Conservation (phyloP, 2,329 filamentous ascomycete species). For the Talaromyces sp. region DNA sequence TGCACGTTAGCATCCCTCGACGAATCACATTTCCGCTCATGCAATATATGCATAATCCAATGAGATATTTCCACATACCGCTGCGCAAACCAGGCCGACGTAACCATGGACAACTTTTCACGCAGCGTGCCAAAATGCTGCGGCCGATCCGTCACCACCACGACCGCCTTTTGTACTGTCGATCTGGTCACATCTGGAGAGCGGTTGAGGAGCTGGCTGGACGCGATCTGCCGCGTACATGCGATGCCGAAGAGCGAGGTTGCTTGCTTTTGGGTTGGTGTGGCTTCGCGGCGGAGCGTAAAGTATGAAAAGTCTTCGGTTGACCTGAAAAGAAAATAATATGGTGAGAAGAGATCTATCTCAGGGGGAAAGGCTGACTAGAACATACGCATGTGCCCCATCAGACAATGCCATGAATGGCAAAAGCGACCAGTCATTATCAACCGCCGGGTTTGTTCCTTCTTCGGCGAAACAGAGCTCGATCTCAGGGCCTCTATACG, state of each 20-base stretch:
- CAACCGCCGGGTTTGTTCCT: slow-evolving; percentile 68
- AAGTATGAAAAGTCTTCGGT: slow-evolving; percentile 99
- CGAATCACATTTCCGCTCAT: not conserved
- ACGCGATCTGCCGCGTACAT: slow-evolving; percentile 86
- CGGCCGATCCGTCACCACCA: slow-evolving; percentile 87
- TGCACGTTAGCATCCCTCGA: not conserved
- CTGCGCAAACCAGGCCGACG: slow-evolving; percentile 94
- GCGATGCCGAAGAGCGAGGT: slow-evolving; percentile 93
- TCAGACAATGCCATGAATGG: slow-evolving; percentile 97
- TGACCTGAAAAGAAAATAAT: slow-evolving; percentile 49
- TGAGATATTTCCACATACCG: slow-evolving; percentile 43
- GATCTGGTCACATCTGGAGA: slow-evolving; percentile 90
- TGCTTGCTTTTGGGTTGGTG: slow-evolving; percentile 42
- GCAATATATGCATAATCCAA: not conserved
- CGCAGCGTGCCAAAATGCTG: slow-evolving; percentile 86
- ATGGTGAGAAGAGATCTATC: not conserved
- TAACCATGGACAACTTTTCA: slow-evolving; percentile 84
- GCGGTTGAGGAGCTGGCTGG: slow-evolving; percentile 68
- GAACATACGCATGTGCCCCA: slow-evolving; percentile 78
- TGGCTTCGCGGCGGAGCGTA: slow-evolving; percentile 63
- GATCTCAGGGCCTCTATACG: slow-evolving; percentile 73
- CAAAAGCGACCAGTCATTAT: slow-evolving; percentile 85
- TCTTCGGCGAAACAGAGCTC: slow-evolving; percentile 85
- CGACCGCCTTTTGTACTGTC: slow-evolving; percentile 95
- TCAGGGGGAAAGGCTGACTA: not conserved